These are phyloP conservation scores for Hypoxylon sp. DNA, from an alignment of 2,329 filamentous ascomycete species.

Conservation along the genomic window DNA sequence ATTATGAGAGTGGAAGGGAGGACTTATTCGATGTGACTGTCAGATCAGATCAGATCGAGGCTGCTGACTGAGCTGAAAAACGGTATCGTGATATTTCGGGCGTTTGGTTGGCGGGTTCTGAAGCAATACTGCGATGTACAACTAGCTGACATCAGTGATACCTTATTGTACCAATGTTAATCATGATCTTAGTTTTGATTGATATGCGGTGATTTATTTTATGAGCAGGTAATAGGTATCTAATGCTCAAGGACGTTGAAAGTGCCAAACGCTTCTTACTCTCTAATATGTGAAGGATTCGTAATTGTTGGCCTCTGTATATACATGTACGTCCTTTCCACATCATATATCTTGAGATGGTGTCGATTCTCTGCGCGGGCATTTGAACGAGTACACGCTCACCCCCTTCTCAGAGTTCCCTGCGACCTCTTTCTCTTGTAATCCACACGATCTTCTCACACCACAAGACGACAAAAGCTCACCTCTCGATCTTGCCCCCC, in stretches of 20 bases:
- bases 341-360: too few relatives aligned
- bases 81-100: conserved; percentile 19
- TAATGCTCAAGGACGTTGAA: too few relatives aligned
- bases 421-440: neutral
- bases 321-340: too few relatives aligned
- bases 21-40: neutral
- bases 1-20: neutral
- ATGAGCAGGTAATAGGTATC: too few relatives aligned
- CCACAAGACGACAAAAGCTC: conserved; percentile 32
- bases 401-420: too few relatives aligned
- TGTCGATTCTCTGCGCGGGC: too few relatives aligned
- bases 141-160: conserved; percentile 20
- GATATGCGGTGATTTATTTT: too few relatives aligned
- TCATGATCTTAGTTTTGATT: conserved; percentile 14
- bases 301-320: too few relatives aligned
- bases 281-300: too few relatives aligned
- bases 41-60: conserved; percentile 3
- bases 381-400: too few relatives aligned
- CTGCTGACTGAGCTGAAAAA: conserved; percentile 6
- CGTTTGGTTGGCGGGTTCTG: conserved; percentile 31
- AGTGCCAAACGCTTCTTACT: too few relatives aligned
- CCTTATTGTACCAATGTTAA: conserved; percentile 25
- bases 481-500: conserved; percentile 69
- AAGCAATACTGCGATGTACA: conserved; percentile 32
- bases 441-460: neutral